Evolutionary conservation across 2,329 filamentous ascomycete genomes (phyloP), one percentile per base, ranked within the genome.

Genomic region (Colletotrichum gloeosporioides): DNA sequence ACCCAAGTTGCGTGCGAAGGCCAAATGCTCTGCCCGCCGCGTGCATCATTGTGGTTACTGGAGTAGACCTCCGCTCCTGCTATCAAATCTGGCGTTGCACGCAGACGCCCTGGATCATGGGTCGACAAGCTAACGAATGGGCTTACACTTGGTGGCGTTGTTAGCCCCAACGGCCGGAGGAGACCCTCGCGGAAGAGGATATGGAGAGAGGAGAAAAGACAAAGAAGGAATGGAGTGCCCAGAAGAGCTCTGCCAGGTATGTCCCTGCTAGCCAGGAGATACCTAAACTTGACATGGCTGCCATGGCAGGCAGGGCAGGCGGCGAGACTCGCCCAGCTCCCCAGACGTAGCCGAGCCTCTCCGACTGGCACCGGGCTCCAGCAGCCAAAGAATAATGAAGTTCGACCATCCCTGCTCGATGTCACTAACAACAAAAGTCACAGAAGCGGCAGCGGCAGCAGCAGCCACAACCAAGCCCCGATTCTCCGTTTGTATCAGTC

Each of bases 101-200:
- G 70, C 70, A 76, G 73, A 73, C 70, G 22, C n/a, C 64, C 22
- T 76, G 70, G 69, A 73, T 76, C 64, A 76, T 64, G 70, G 73
- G 70, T 76, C 16, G 64, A 57, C 12, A 34, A 16, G 32, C 61
- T 34, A 53, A 73, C 70, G 63, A 73, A 69, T 57, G 49, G 64
- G 22, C 44, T n/a, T 44, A 65, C 53, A 59, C 31, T 25, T 31
- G 59, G 70, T 73, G 69, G 73, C 70, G 73, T 61, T 16, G 18
- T 39, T 69, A 76, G 70, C 25, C 29, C 70, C 70, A 69, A 73
- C 73, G 70, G 73, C 13, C 34, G 27, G 29, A 55, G 32, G 59
- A n/a, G 32, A 65, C 34, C 57, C 29, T 71, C 32, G 57, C 29
- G 67, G 27, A n/a, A 66, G 44, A 44, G 49, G 8, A 49, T 25